phyloP scores from a whole-genome alignment of 1,284 basidiomycete species.

The Dichomitus squalens region DNA sequence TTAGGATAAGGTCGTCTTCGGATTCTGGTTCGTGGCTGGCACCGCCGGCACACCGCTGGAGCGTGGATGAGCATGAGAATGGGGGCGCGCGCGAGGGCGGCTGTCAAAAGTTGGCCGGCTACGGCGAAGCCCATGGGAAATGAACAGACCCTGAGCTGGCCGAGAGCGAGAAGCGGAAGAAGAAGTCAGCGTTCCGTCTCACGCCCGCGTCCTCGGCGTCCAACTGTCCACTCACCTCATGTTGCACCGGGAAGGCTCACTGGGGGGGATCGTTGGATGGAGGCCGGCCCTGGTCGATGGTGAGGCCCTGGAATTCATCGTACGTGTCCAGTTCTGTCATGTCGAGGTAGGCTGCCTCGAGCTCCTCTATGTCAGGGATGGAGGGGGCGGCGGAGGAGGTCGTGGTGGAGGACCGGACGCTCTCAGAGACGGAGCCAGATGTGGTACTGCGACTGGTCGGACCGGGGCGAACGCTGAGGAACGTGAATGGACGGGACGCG shows the following conservation, averaged over 20 bases:
- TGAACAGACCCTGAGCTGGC: constrained; percentile 10
- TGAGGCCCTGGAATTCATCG: constrained; percentile 8
- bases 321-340: constrained; percentile 10
- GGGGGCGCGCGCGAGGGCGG: constrained; percentile 18
- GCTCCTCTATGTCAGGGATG: constrained; percentile 17
- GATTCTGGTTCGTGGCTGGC: background rate
- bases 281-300: constrained; percentile 1
- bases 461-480: constrained; percentile 14
- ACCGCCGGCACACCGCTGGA: background rate
- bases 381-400: constrained; percentile 16
- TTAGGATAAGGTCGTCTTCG: constrained; percentile 3
- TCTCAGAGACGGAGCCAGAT: constrained; percentile 21
- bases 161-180: constrained; percentile 14
- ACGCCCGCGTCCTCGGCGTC: constrained; percentile 9
- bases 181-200: constrained; percentile 5
- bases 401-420: constrained; percentile 21
- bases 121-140: constrained; percentile 29
- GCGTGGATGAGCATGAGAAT: constrained; percentile 11
- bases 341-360: constrained; percentile 5
- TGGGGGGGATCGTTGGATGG: constrained; percentile 7
- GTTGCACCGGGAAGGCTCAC: background rate
- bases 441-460: constrained; percentile 18
- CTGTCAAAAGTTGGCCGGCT: constrained; percentile 30
- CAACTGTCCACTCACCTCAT: constrained; percentile 2
- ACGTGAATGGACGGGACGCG: constrained; percentile 1